Conservation (phyloP, 208 protist genomes). For the Leishmania arabica region DNA sequence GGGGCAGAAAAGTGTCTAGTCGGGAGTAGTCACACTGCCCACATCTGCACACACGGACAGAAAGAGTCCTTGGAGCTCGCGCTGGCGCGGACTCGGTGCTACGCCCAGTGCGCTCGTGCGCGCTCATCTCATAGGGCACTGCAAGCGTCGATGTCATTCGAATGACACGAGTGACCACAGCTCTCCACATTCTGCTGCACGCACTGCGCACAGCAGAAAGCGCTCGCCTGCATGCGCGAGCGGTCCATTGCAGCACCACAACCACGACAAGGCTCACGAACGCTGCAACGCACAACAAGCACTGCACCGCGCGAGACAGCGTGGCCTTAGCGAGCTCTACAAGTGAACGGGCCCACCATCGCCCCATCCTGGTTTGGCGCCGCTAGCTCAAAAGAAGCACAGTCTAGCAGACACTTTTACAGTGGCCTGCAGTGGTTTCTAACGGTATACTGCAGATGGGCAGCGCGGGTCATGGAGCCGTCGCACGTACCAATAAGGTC, state of each 20-base stretch:
- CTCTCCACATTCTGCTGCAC: neutral
- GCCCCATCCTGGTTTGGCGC: neutral
- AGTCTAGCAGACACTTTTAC: neutral
- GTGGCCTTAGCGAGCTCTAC: conserved; percentile 1
- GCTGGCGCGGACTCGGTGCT: neutral
- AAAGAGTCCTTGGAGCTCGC: neutral
- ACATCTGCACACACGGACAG: neutral
- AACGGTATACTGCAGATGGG: neutral
- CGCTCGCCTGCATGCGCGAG: neutral
- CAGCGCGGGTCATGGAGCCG: neutral
- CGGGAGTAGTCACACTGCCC: neutral
- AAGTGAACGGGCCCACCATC: neutral
- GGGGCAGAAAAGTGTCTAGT: neutral
- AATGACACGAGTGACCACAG: neutral
- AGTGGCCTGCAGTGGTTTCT: neutral
- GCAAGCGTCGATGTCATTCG: neutral
- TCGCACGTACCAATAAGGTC: neutral
- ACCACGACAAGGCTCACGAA: neutral
- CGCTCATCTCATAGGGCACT: neutral
- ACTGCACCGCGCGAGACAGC: neutral
- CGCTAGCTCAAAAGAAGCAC: neutral
- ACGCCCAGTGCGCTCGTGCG: neutral
- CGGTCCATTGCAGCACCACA: neutral
- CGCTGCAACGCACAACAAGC: neutral
- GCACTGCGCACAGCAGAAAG: neutral